These are phyloP conservation scores for Fusarium heterosporum DNA, from an alignment of 2,329 filamentous ascomycete species.

Conservation along the genomic window DNA sequence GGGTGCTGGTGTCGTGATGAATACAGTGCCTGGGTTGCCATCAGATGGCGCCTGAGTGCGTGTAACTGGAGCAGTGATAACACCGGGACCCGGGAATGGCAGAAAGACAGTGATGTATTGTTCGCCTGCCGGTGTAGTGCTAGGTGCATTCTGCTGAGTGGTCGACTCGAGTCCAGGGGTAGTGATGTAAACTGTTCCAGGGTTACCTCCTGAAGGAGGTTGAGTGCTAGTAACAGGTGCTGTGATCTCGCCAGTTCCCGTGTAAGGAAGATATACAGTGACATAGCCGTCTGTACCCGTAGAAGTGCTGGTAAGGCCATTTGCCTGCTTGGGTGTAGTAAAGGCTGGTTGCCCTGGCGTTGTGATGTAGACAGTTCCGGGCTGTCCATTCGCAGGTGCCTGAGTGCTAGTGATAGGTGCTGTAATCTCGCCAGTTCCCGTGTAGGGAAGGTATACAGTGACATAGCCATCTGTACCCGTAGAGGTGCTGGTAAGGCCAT, in stretches of 20 bases:
- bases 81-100: constrained; percentile 22
- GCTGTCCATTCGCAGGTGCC: constrained; percentile 1
- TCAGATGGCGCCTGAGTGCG: constrained; percentile 19
- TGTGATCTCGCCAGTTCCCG: constrained; percentile 17
- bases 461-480: constrained; percentile 21
- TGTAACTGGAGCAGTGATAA: constrained; percentile 31
- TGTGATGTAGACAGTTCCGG: constrained; percentile 24
- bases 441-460: constrained; percentile 16
- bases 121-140: not conserved
- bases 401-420: constrained; percentile 15
- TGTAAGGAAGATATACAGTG: constrained; percentile 16
- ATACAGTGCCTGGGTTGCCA: constrained; percentile 29
- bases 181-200: constrained; percentile 24
- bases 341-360: constrained; percentile 1
- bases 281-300: constrained; percentile 23
- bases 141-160: not conserved
- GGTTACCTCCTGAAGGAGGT: constrained; percentile 3
- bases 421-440: constrained; percentile 17
- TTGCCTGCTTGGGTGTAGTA: not conserved
- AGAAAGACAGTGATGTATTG: constrained; percentile 25
- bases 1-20: constrained; percentile 29
- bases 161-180: constrained; percentile 9
- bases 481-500: not conserved
- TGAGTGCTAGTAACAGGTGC: constrained; percentile 15
- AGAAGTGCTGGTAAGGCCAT: not conserved